These are phyloP conservation scores for Coemansia sp. DNA, from an alignment of 192 early-diverging fungal genomes.

Conservation along the genomic window DNA sequence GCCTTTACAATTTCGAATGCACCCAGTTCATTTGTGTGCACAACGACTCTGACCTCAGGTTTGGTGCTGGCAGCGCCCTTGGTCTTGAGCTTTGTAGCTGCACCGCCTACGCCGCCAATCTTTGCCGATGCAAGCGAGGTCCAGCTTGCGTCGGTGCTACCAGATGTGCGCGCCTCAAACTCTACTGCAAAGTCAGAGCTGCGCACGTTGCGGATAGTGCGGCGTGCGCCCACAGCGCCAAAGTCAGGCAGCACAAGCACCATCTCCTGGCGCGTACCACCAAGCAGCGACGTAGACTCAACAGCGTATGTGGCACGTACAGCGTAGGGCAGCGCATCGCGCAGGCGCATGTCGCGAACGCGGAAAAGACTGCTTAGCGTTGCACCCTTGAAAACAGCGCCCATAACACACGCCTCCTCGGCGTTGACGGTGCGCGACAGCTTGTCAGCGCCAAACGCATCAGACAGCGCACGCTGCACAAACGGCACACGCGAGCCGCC, in stretches of 20 bases:
- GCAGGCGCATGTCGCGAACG: slow-evolving; percentile 80
- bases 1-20: slow-evolving; percentile 63
- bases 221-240: slow-evolving; percentile 73
- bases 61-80: slow-evolving; percentile 53
- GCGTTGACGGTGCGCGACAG: slow-evolving; percentile 93
- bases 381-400: slow-evolving; percentile 86
- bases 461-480: slow-evolving; percentile 70
- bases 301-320: slow-evolving; percentile 30
- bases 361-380: slow-evolving; percentile 82
- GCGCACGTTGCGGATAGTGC: slow-evolving; percentile 83
- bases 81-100: slow-evolving; percentile 65
- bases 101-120: slow-evolving; percentile 69
- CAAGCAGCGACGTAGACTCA: slow-evolving; percentile 68
- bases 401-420: slow-evolving; percentile 93
- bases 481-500: slow-evolving; percentile 87
- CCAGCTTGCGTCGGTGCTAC: slow-evolving; percentile 39
- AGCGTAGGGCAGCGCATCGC: slow-evolving; percentile 70
- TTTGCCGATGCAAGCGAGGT: slow-evolving; percentile 43
- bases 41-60: slow-evolving; percentile 81
- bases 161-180: slow-evolving; percentile 76
- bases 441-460: slow-evolving; percentile 75
- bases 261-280: slow-evolving; percentile 38
- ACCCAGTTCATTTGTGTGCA: slow-evolving; percentile 81
- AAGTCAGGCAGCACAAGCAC: slow-evolving; percentile 53
- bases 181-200: slow-evolving; percentile 54